Base-by-base conservation (phyloP, 805 yeast species). In the Candida vartiovaarae region DNA sequence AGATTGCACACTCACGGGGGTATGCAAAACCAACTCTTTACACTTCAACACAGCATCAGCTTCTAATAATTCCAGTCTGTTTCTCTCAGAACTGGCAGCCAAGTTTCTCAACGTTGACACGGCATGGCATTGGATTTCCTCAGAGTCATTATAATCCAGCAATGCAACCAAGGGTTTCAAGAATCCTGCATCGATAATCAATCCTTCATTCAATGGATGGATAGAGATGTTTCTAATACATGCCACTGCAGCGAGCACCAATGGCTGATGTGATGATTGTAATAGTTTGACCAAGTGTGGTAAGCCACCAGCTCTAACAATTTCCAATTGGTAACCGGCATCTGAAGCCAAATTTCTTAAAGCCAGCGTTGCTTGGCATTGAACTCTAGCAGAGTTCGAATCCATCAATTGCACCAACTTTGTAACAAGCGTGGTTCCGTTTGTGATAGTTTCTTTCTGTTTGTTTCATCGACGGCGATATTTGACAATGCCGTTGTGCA, bases 91-190 rank as follows among this genome's bases (percentile, higher is more conserved):
- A 41, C 93, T 81, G 4, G 99, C 99, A 23, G 99, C 99, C 55
- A 93, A 74, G 63, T 93, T 93, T 65, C 99, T 78, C 59, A 93
- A 73, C 7, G 98, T 90, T 2, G 97, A 90, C 28, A 93, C 96
- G 2, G 98, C 95, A 66, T 93, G 99, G 63, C 99, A 93, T 68
- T 91, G 96, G 51, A 93, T 91, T 67, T 93, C 99, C 63, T 91
- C 96, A 53, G 86, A 84, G 57, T 87, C 95, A 41, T 79, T 76
- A 63, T 82, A 86, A 61, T 84, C 90, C 52, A 93, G 78, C 48
- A 93, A 71, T 8, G 81, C 76, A 15, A 93, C 96, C 54, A 93
- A 75, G 8, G 99, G 98, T 57, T 82, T 81, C 57, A 93, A 73
- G 68, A 93, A 93, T 1, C 99, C 99, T 5, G 98, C 96, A 52